These are phyloP conservation scores for Sclerotinia minor DNA, from an alignment of 2,329 filamentous ascomycete genomes.

Conservation along the genomic window DNA sequence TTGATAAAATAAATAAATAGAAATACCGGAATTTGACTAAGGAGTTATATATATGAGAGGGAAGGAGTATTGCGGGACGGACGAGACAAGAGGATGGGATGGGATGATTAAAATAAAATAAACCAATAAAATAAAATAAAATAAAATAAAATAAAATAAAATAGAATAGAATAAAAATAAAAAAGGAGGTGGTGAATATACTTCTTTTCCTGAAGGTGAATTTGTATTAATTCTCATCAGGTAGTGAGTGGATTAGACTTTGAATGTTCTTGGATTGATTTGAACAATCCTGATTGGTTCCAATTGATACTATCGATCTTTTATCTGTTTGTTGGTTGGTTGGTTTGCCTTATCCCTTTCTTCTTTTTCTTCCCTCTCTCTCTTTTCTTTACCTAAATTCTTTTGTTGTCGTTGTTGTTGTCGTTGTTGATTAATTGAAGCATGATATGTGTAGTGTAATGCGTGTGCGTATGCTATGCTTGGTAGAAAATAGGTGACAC, in stretches of 20 bases:
- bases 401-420: neutral
- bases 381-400: conserved; percentile 1
- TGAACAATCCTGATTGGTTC: conserved; percentile 11
- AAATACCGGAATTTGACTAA: neutral
- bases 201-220: neutral
- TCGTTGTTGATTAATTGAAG: neutral
- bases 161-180: neutral
- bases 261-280: conserved; percentile 8
- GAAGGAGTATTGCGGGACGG: neutral
- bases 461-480: neutral
- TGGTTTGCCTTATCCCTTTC: neutral
- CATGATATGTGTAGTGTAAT: neutral
- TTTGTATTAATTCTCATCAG: conserved; percentile 9
- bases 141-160: neutral
- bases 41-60: neutral
- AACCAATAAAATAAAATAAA: neutral
- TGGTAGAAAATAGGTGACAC: neutral
- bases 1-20: neutral
- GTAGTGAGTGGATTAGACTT: conserved; percentile 19
- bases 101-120: neutral
- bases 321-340: conserved; percentile 1
- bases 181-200: conserved; percentile 9
- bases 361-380: neutral
- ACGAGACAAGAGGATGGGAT: neutral
- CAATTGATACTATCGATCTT: conserved; percentile 7